Evolutionary conservation across 2,329 filamentous ascomycete genomes (phyloP).

Genomic region (Clonostachys rhizophaga): DNA sequence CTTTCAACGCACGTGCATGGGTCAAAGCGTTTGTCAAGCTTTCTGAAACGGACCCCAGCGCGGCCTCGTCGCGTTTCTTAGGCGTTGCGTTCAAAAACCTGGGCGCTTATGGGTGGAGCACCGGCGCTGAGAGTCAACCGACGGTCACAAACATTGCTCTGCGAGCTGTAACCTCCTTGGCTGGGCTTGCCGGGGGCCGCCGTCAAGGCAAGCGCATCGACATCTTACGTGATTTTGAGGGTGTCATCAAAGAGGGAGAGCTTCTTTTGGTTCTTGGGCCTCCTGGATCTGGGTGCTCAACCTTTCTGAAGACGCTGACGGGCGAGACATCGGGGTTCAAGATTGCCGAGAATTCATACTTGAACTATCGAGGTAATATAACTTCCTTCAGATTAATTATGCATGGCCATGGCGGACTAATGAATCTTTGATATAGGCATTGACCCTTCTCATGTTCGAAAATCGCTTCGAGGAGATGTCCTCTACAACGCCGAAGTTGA

Average conservation of each 20-base stretch:
- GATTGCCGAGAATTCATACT: slow-evolving; percentile 50
- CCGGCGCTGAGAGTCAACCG: slow-evolving; percentile 13
- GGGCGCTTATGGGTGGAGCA: slow-evolving; percentile 17
- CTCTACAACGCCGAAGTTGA: slow-evolving; percentile 61
- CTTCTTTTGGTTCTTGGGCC: slow-evolving; percentile 53
- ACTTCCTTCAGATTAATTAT: slow-evolving; percentile 11
- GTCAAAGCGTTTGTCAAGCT: slow-evolving; percentile 15
- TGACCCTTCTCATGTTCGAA: slow-evolving; percentile 48
- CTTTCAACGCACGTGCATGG: slow-evolving; percentile 16
- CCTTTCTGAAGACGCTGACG: slow-evolving; percentile 50
- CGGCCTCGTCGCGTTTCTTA: slow-evolving; percentile 15
- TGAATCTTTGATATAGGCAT: slow-evolving; percentile 18
- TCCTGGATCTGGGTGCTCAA: slow-evolving; percentile 55
- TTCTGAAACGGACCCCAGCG: slow-evolving; percentile 12
- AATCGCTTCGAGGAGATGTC: slow-evolving; percentile 54
- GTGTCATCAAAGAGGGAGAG: slow-evolving; percentile 46
- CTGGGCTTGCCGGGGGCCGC: slow-evolving; percentile 9
- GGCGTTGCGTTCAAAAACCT: slow-evolving; percentile 18
- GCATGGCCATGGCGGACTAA: slow-evolving; percentile 44
- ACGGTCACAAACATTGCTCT: slow-evolving; percentile 12
- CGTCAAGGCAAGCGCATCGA: slow-evolving; percentile 25
- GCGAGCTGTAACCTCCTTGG: slow-evolving; percentile 4
- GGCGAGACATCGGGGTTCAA: slow-evolving; percentile 63
- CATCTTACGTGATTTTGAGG: slow-evolving; percentile 45
- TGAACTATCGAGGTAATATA: slow-evolving; percentile 58